Conservation (phyloP, 441 rosid species). For the Croton setiger region DNA sequence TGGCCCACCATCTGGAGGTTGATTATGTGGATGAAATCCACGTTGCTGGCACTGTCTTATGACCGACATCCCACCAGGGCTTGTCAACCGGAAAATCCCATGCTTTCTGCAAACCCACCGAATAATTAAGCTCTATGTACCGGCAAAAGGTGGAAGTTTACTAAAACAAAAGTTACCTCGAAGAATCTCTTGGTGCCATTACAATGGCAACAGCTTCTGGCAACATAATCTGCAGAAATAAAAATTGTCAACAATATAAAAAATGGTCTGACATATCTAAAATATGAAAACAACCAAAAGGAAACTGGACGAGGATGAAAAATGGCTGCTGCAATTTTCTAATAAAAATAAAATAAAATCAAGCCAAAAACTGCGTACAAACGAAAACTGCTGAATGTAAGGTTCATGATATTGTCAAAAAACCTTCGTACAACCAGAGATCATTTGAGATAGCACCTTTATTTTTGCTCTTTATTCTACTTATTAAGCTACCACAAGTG, state of each 20-base stretch:
- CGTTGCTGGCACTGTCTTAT: slow-evolving; percentile 83
- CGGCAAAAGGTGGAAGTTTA: background rate
- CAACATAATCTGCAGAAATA: slow-evolving; percentile 71
- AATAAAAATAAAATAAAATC: background rate
- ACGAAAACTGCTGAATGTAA: background rate
- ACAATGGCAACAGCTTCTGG: slow-evolving; percentile 98
- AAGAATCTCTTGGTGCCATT: slow-evolving; percentile 86
- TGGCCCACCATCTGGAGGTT: slow-evolving; percentile 82
- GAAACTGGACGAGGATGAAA: background rate
- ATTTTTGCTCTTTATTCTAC: background rate
- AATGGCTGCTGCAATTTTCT: too few species aligned
- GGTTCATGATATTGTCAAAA: background rate
- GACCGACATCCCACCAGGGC: slow-evolving; percentile 93
- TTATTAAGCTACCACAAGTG: background rate
- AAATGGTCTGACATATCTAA: background rate
- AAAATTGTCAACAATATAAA: slow-evolving; percentile 7
- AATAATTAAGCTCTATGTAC: background rate
- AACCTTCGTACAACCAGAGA: background rate
- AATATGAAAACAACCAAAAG: background rate
- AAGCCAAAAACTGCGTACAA: background rate
- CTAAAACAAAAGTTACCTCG: slow-evolving; percentile 41
- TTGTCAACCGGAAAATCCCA: slow-evolving; percentile 86
- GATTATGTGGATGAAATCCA: slow-evolving; percentile 83
- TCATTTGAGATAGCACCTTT: background rate
- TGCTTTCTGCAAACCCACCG: slow-evolving; percentile 46